Evolutionary conservation across 441 rosid genomes (phyloP).

Genomic region (Syzygium syzygioides): DNA sequence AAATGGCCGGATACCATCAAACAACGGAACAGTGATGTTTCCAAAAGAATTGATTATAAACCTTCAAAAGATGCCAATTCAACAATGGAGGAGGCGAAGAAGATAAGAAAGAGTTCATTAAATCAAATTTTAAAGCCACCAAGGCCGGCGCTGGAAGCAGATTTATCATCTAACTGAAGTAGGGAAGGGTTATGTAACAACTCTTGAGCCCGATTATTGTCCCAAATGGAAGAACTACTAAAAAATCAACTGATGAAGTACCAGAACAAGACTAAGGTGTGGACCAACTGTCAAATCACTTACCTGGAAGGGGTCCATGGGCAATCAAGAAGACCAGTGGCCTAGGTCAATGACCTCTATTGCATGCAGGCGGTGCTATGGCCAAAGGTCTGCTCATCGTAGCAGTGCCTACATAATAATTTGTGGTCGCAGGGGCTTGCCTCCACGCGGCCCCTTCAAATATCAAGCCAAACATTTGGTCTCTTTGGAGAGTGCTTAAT

Average conservation of each 20-base stretch:
- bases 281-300: not conserved
- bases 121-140: not conserved
- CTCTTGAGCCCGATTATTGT: not conserved
- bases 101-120: not conserved
- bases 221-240: not conserved
- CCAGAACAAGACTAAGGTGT: not conserved
- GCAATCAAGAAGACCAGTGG: too few species aligned
- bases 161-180: not conserved
- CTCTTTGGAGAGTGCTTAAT: too few species aligned
- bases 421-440: conserved; percentile 11
- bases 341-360: not conserved
- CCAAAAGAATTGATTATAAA: not conserved
- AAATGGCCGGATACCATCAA: not conserved
- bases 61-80: not conserved
- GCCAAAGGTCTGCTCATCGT: not conserved
- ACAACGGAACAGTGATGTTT: not conserved
- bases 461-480: too few species aligned
- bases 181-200: not conserved
- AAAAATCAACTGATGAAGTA: not conserved
- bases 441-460: not conserved
- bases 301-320: too few species aligned
- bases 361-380: not conserved
- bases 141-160: not conserved
- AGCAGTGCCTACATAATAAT: not conserved
- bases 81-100: not conserved